A percentile compares a stretch with the other conserved stretches of the same genome.
Conservation (phyloP, 2,329 filamentous ascomycete genomes). For the Alternaria sp. region DNA sequence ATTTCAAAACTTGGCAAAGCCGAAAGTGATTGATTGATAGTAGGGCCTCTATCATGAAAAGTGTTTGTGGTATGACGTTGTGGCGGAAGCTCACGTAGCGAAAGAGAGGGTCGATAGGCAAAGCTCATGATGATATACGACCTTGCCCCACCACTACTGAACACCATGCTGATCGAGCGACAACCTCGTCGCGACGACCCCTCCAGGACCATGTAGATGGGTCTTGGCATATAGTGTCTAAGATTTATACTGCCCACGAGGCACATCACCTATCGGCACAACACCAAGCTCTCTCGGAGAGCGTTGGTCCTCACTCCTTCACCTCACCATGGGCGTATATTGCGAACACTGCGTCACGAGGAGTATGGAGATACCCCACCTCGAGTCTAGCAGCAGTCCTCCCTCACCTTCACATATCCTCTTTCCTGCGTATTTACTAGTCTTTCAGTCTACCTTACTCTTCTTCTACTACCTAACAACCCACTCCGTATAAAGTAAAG, state of each 20-base stretch:
- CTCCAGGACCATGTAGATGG: neutral
- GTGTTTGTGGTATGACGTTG: neutral
- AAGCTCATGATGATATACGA: neutral
- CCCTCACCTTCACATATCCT: constrained; percentile 19
- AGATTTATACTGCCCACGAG: neutral
- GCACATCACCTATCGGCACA: too few species aligned
- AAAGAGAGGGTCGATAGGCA: neutral
- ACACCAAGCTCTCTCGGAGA: neutral
- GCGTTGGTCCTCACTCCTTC: constrained; percentile 10
- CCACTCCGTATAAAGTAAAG: neutral
- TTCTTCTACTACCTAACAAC: neutral
- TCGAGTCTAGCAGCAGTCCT: neutral
- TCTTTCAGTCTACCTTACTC: neutral
- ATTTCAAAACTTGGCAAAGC: neutral
- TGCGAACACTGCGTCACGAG: constrained; percentile 7
- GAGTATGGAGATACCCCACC: constrained; percentile 1
- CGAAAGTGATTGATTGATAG: neutral
- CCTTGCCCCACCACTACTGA: neutral
- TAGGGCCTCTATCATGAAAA: neutral
- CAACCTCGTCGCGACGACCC: too few species aligned
- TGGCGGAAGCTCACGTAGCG: neutral
- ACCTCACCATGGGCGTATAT: constrained; percentile 10
- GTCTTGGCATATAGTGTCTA: neutral
- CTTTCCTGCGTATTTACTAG: neutral
- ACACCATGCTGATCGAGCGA: neutral